phyloP scores from a whole-genome alignment of 129 eudicot genomes.

The Helichrysum umbraculigerum region DNA sequence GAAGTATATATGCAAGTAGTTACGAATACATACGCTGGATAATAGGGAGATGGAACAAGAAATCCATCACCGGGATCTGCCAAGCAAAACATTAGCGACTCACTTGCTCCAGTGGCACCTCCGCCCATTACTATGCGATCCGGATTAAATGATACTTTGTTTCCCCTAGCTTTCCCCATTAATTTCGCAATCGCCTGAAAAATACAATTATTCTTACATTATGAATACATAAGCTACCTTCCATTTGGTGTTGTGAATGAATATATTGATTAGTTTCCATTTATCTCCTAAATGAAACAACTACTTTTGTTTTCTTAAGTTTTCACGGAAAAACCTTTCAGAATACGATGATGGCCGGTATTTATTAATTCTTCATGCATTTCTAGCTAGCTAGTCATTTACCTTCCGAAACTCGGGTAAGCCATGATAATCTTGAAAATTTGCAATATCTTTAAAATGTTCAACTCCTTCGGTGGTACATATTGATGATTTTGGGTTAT shows the following conservation, averaged over 20 bases:
- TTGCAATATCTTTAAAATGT: constrained; percentile 57
- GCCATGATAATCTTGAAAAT: constrained; percentile 81
- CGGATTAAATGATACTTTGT: constrained; percentile 64
- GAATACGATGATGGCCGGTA: neutral
- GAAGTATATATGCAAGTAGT: too few relatives aligned
- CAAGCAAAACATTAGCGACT: constrained; percentile 66
- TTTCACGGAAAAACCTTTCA: too few relatives aligned
- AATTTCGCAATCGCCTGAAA: constrained; percentile 64
- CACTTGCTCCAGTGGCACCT: constrained; percentile 88
- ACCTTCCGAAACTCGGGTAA: constrained; percentile 64
- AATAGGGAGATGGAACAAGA: constrained; percentile 76
- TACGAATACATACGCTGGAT: constrained; percentile 64
- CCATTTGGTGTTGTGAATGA: neutral
- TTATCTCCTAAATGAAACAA: too few relatives aligned
- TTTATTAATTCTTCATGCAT: neutral
- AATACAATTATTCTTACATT: too few relatives aligned
- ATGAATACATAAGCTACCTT: too few relatives aligned
- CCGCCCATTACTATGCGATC: constrained; percentile 80
- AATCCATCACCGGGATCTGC: constrained; percentile 80
- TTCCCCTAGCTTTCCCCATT: constrained; percentile 69
- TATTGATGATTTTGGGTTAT: constrained; percentile 62
- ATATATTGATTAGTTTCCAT: neutral
- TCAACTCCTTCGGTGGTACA: constrained; percentile 54
- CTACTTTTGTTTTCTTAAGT: too few relatives aligned
- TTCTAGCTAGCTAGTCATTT: neutral